Evolutionary conservation across 1,284 basidiomycete species (phyloP), one percentile per base, ranked within the genome.

Genomic region (Microbotryomycetes sp.): DNA sequence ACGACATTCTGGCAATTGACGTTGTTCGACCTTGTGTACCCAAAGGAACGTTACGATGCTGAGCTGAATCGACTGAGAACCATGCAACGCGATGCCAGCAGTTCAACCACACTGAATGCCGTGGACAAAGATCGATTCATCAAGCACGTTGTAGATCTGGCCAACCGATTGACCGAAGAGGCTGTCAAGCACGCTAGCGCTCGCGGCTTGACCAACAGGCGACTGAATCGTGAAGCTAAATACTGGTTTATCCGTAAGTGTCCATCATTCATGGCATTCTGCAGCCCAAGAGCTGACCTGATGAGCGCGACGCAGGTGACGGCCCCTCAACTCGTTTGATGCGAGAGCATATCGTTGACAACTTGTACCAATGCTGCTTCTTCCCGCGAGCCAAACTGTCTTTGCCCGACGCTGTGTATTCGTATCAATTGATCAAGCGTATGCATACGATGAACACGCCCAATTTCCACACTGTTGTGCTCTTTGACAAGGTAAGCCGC

Each of bases 391-490:
- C 88, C 62, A 80, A 96, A 45, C 79, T 97, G 16, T 94, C 93
- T 0, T 92, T 93, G 0, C 90, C 92, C 82, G 96, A 98, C 75
- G 96, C 96, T 12, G 87, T 94, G 58, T 98, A 87, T 69, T 91
- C 92, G 62, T 88, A 90, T 7, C 87, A 90, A 69, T 89, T 98
- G 72, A 86, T 98, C 73, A 88, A 88, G 70, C 81, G 87, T 6
- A 80, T 96, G 55, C 94, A 98, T 72, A 81, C 83, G 23, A 83
- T 88, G 71, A 92, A 90, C 15, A 91, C 92, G 0, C 83, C 85
- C 14, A 86, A 87, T 4, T 97, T 97, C 74, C 85, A 87, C 31
- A 92, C 92, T 0, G 76, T 96, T 12, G 83, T 84, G 71, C 85
- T 86, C 54, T 97, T 94, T 74, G 86, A 96, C 76, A 87, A 84